Evolutionary conservation across 2,329 filamentous ascomycete species (phyloP).

Genomic region (Aaosphaeria pasadenensis): DNA sequence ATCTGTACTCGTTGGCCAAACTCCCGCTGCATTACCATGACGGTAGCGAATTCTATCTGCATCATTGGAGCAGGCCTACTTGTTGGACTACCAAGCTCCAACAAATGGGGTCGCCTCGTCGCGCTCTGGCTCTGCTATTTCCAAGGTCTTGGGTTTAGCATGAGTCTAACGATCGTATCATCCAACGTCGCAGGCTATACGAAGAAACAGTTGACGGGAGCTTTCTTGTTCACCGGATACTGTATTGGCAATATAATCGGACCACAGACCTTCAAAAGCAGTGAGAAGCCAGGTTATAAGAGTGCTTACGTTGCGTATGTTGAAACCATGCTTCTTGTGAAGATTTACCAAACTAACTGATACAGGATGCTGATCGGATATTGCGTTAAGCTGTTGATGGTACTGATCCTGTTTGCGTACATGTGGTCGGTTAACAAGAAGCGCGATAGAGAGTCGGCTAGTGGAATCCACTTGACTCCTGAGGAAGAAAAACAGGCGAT

Average conservation of each 20-base stretch:
- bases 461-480: constrained; percentile 22
- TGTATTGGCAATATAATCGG: constrained; percentile 56
- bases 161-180: constrained; percentile 53
- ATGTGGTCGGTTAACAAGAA: constrained; percentile 56
- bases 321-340: background rate
- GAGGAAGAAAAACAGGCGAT: constrained; percentile 51
- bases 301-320: constrained; percentile 47
- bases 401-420: constrained; percentile 53
- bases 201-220: constrained; percentile 54
- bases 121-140: constrained; percentile 58
- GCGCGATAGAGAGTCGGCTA: constrained; percentile 47
- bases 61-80: constrained; percentile 53
- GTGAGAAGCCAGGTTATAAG: constrained; percentile 50
- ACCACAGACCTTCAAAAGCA: constrained; percentile 51
- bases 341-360: background rate
- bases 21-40: constrained; percentile 55
- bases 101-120: constrained; percentile 58
- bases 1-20: constrained; percentile 54
- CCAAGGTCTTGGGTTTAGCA: constrained; percentile 52
- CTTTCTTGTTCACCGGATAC: constrained; percentile 53
- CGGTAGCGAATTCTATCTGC: constrained; percentile 54
- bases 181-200: constrained; percentile 55
- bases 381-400: constrained; percentile 49
- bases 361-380: constrained; percentile 57
- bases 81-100: constrained; percentile 48